Conservation (phyloP, 768 basidiomycete genomes). For the Daedaleopsis nitida region DNA sequence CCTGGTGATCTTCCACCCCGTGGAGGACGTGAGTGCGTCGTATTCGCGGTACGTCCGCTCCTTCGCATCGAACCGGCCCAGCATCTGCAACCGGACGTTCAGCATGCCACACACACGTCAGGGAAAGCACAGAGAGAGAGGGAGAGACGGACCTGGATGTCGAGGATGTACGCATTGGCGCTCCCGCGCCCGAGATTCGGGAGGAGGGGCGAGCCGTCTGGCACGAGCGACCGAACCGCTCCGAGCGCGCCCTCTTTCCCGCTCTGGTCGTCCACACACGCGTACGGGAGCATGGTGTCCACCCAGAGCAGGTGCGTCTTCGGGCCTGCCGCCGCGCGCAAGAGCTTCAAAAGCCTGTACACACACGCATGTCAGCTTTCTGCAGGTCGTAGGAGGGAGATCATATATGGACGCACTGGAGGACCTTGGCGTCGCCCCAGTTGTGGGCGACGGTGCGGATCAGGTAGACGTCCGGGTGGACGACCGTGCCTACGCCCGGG, state of each 20-base stretch:
- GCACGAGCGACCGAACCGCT: slow-evolving; percentile 15
- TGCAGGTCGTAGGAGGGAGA: neutral
- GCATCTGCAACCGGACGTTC: slow-evolving; percentile 50
- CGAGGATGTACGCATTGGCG: slow-evolving; percentile 12
- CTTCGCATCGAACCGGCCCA: slow-evolving; percentile 63
- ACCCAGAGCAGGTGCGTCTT: slow-evolving; percentile 7
- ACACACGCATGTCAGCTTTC: neutral
- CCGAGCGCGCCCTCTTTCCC: neutral
- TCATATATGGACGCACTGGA: slow-evolving; percentile 1
- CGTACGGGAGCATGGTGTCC: slow-evolving; percentile 14
- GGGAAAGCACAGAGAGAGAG: neutral
- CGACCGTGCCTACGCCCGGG: slow-evolving; percentile 4
- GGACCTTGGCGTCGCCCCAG: slow-evolving; percentile 11
- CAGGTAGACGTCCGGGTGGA: slow-evolving; percentile 5
- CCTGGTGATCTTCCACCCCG: slow-evolving; percentile 66
- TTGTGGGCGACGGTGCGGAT: slow-evolving; percentile 16
- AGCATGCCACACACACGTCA: slow-evolving; percentile 32
- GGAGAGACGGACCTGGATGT: neutral
- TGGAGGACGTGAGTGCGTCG: slow-evolving; percentile 50
- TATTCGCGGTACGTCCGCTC: slow-evolving; percentile 69
- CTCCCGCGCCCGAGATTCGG: slow-evolving; percentile 13
- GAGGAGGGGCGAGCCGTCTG: slow-evolving; percentile 10
- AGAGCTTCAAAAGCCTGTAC: slow-evolving; percentile 1
- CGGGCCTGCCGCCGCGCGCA: slow-evolving; percentile 12
- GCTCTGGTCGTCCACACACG: slow-evolving; percentile 8